Conservation (phyloP, 768 basidiomycete genomes). For the Neoboletus brunneissimus region DNA sequence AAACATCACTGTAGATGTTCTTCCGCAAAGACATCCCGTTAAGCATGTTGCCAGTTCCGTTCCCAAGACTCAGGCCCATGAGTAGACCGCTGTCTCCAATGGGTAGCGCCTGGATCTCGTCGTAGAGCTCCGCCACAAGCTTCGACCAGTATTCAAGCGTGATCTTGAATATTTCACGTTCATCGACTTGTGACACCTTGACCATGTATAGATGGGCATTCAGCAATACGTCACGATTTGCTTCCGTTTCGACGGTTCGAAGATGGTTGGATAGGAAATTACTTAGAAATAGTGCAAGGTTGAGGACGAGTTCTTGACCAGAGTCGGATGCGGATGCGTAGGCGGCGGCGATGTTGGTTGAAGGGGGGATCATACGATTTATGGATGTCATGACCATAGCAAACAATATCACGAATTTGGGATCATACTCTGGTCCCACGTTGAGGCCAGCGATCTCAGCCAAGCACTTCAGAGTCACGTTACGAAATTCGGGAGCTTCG, state of each 20-base stretch:
- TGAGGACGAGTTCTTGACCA: constrained; percentile 95
- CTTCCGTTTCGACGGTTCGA: constrained; percentile 88
- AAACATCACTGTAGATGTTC: constrained; percentile 92
- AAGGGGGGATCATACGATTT: constrained; percentile 95
- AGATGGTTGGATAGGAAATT: constrained; percentile 95
- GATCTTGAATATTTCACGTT: constrained; percentile 99
- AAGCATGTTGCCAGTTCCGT: constrained; percentile 61
- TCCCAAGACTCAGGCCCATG: constrained; percentile 83
- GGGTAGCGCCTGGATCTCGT: constrained; percentile 91
- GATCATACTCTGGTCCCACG: constrained; percentile 95
- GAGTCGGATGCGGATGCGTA: constrained; percentile 87
- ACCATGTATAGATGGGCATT: constrained; percentile 99
- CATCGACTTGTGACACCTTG: constrained; percentile 96
- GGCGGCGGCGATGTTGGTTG: constrained; percentile 90
- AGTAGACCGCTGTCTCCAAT: constrained; percentile 83
- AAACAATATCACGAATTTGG: constrained; percentile 96
- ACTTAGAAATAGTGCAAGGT: constrained; percentile 94
- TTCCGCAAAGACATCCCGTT: constrained; percentile 81
- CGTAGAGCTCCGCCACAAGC: constrained; percentile 94
- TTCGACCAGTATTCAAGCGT: constrained; percentile 97
- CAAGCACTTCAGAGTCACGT: constrained; percentile 93
- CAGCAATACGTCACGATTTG: constrained; percentile 87
- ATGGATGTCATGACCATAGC: constrained; percentile 97
- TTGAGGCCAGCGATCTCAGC: constrained; percentile 94
- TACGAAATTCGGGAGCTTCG: constrained; percentile 95